Evolutionary conservation across 129 eudicot genomes (phyloP), one percentile per base, ranked within the genome.

Genomic region (Arctium lappa): DNA sequence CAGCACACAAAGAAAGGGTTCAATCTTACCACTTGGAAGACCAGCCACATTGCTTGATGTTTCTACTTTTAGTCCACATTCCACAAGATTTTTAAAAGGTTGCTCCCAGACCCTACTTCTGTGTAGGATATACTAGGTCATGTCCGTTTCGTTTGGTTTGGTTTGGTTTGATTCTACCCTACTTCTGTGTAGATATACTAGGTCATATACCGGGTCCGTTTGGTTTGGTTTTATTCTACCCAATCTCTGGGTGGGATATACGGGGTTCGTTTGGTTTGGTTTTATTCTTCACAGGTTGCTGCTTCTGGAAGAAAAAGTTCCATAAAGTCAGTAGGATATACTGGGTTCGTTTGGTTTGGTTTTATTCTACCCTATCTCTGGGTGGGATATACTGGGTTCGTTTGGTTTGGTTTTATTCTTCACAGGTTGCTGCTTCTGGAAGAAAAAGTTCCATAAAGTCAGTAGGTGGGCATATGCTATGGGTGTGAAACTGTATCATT

Each of bases 381-480:
- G n/a, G n/a, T n/a, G n/a, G n/a, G n/a, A n/a, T n/a, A n/a, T n/a
- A n/a, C n/a, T 4, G 65, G 22, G 7, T 53, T 15, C 0, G 65
- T 53, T 53, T 53, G 65, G 63, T 13, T 15, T 13, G 63, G 18
- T 53, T 53, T 5, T 53, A 15, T 53, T 53, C 4, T 53, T 60
- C 5, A 60, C 68, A 60, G 70, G 83, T 84, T 78, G 79, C 79
- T 84, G 83, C 62, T 30, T 72, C 22, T 40, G 53, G 15, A 78
- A n/a, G n/a, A n/a, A n/a, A n/a, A n/a, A n/a, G n/a, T n/a, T n/a
- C n/a, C n/a, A n/a, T n/a, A n/a, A n/a, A 78, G 83, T 13, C 31
- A 78, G 27, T 22, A 9, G 83, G 82, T 83, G 68, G 83, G 48
- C 78, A 60, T 78, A 31, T 76, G 72, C 77, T 66, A 82, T 66